Conservation (phyloP, 768 basidiomycete genomes). For the Leccinellum rugosiceps region DNA sequence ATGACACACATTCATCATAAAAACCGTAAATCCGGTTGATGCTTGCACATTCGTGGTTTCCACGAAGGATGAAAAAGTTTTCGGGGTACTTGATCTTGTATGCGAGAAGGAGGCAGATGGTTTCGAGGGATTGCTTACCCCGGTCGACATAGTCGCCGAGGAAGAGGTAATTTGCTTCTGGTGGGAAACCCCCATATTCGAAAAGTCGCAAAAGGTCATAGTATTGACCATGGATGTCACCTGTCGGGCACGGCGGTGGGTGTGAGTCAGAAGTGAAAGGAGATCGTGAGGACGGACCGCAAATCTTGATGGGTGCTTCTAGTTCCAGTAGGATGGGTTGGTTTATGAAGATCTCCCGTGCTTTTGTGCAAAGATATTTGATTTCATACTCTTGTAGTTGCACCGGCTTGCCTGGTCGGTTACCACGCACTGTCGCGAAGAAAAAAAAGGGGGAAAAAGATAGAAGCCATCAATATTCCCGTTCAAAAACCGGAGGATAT, state of each 20-base stretch:
- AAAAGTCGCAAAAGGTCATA: slow-evolving; percentile 97
- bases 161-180: slow-evolving; percentile 99
- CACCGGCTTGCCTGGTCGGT: slow-evolving; percentile 97
- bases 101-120: slow-evolving; percentile 97
- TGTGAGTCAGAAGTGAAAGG: slow-evolving; percentile 19
- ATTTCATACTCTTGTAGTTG: slow-evolving; percentile 99
- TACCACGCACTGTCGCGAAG: slow-evolving; percentile 77
- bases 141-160: slow-evolving; percentile 99
- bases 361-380: slow-evolving; percentile 98
- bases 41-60: slow-evolving; percentile 98
- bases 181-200: slow-evolving; percentile 98
- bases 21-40: slow-evolving; percentile 99
- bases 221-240: slow-evolving; percentile 99
- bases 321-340: slow-evolving; percentile 97
- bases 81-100: slow-evolving; percentile 99
- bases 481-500: not conserved
- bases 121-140: slow-evolving; percentile 98
- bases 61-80: slow-evolving; percentile 99
- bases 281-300: slow-evolving; percentile 59
- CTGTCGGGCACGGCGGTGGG: slow-evolving; percentile 39
- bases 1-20: slow-evolving; percentile 93
- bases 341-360: slow-evolving; percentile 98
- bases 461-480: slow-evolving; percentile 13
- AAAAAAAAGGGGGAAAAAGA: slow-evolving; percentile 14
- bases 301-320: slow-evolving; percentile 99